These are phyloP conservation scores for Aspergillus steynii DNA, from an alignment of 495 filamentous ascomycete genomes.

Conservation along the genomic window DNA sequence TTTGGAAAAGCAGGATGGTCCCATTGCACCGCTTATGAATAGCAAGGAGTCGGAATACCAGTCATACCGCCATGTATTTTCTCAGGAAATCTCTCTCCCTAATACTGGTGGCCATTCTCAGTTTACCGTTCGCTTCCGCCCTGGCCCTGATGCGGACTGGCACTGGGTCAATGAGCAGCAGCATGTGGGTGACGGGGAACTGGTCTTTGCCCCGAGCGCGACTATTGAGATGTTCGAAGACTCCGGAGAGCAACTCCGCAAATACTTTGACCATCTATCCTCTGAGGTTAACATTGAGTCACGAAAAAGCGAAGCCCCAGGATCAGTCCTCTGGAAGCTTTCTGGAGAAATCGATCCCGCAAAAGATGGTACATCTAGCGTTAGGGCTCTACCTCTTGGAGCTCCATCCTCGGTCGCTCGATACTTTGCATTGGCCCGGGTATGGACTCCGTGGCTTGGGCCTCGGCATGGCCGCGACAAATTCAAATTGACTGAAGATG, in stretches of 20 bases:
- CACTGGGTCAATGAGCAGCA: constrained; percentile 72
- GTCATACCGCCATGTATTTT: constrained; percentile 42
- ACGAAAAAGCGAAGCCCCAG: constrained; percentile 65
- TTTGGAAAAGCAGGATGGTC: constrained; percentile 26
- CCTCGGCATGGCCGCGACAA: constrained; percentile 75
- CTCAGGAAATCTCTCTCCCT: constrained; percentile 35
- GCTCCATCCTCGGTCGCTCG: constrained; percentile 54
- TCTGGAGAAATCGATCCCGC: constrained; percentile 55
- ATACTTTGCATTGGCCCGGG: constrained; percentile 79
- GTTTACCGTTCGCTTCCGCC: constrained; percentile 79
- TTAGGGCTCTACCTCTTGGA: constrained; percentile 60
- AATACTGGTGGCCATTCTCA: constrained; percentile 36
- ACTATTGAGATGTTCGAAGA: constrained; percentile 14
- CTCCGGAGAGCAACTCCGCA: constrained; percentile 46
- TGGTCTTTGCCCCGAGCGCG: constrained; percentile 47
- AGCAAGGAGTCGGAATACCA: constrained; percentile 17
- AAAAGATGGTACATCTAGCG: constrained; percentile 54
- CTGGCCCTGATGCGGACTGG: constrained; percentile 57
- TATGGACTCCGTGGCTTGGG: constrained; percentile 82
- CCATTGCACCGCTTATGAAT: constrained; percentile 37
- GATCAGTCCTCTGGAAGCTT: constrained; percentile 71
- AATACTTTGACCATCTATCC: constrained; percentile 63
- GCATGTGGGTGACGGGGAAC: constrained; percentile 59
- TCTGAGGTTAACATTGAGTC: constrained; percentile 55
- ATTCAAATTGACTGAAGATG: constrained; percentile 72